phyloP scores from a whole-genome alignment of 371 early-diverging fungal genomes.

The Zopfochytrium polystomum region DNA sequence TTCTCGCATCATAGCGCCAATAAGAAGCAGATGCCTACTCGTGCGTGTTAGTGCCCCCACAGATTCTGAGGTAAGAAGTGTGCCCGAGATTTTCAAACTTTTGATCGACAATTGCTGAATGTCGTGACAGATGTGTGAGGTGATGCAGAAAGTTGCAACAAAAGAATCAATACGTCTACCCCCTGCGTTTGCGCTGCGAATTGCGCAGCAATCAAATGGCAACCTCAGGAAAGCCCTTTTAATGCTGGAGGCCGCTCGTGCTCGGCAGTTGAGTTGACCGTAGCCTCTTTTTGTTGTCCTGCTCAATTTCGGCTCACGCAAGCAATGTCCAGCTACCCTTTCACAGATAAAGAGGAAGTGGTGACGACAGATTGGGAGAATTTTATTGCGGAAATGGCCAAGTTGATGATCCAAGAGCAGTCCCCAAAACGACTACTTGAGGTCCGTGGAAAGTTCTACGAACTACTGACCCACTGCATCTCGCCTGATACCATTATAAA shows the following conservation, averaged over 20 bases:
- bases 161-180: conserved; percentile 76
- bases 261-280: conserved; percentile 56
- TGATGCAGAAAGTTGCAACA: conserved; percentile 68
- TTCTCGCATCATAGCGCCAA: conserved; percentile 91
- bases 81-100: not conserved
- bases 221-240: conserved; percentile 89
- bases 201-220: conserved; percentile 71
- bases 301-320: not conserved
- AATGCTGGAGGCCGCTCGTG: conserved; percentile 84
- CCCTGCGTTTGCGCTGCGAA: conserved; percentile 56
- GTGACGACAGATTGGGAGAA: conserved; percentile 89
- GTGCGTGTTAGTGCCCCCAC: conserved; percentile 85
- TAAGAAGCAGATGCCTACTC: conserved; percentile 92
- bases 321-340: conserved; percentile 44
- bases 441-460: conserved; percentile 79
- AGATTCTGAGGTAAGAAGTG: conserved; percentile 56
- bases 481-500: conserved; percentile 78
- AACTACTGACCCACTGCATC: conserved; percentile 86
- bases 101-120: not conserved
- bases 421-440: conserved; percentile 65
- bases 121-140: conserved; percentile 57
- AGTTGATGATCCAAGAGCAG: conserved; percentile 70
- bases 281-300: not conserved
- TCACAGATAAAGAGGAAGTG: conserved; percentile 55
- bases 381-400: conserved; percentile 67